A percentile compares a stretch with the other conserved stretches of the same genome.
phyloP scores from a whole-genome alignment of 1,139 yeast genomes.

The Scheffersomyces quercinus region DNA sequence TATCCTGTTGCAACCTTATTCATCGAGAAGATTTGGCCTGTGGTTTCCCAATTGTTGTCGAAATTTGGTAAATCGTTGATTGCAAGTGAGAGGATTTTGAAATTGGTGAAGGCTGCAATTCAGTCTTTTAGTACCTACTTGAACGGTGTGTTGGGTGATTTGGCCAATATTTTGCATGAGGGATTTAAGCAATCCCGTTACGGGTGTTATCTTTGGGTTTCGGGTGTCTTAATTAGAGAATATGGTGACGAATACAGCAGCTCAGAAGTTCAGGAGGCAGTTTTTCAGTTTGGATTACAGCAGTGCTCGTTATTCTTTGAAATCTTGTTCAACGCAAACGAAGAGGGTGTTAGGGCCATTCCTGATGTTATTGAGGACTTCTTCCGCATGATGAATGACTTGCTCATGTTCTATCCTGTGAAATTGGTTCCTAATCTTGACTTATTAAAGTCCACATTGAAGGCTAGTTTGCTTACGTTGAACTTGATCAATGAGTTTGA shows the following conservation, averaged over 20 bases:
- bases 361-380: constrained; percentile 88
- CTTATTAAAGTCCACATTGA: constrained; percentile 57
- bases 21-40: constrained; percentile 59
- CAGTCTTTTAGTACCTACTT: constrained; percentile 70
- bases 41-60: constrained; percentile 48
- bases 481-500: constrained; percentile 63
- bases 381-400: constrained; percentile 79
- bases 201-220: constrained; percentile 91
- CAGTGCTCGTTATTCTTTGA: constrained; percentile 47
- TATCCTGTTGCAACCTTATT: constrained; percentile 63
- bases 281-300: constrained; percentile 49
- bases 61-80: constrained; percentile 56
- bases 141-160: constrained; percentile 59
- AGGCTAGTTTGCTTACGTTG: constrained; percentile 60
- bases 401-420: constrained; percentile 76
- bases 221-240: constrained; percentile 79
- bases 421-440: constrained; percentile 59
- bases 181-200: constrained; percentile 69
- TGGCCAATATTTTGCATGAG: constrained; percentile 61
- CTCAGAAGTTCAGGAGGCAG: constrained; percentile 36
- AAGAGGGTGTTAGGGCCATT: constrained; percentile 38
- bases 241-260: constrained; percentile 63
- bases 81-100: constrained; percentile 74
- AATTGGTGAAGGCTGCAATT: constrained; percentile 64
- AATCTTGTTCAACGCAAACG: constrained; percentile 20